Percentiles rank a stretch among this genome's conserved stretches.
Conservation (phyloP, 2,329 filamentous ascomycete genomes). For the Juglanconis oblonga region DNA sequence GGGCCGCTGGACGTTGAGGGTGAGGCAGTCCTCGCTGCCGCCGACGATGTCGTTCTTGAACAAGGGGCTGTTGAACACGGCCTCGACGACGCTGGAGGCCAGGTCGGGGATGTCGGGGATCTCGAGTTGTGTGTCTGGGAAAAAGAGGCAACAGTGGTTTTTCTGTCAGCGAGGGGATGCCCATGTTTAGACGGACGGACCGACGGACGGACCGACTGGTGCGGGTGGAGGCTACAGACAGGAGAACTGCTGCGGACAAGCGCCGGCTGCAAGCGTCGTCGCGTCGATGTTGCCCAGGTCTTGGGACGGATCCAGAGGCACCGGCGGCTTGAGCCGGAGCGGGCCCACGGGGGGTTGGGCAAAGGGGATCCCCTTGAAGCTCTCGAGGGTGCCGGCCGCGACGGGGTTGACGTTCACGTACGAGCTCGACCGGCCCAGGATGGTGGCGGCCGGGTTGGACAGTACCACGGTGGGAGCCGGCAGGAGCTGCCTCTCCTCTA, state of each 20-base stretch:
- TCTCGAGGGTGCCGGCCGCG: background rate
- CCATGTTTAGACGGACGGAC: no score
- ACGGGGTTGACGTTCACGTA: background rate
- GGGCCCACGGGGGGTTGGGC: constrained; percentile 6
- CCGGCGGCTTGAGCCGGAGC: constrained; percentile 4
- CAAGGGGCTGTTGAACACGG: background rate
- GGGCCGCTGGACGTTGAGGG: constrained; percentile 1
- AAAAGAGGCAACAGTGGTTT: no score
- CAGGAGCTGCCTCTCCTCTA: background rate
- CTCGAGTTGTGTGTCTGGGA: background rate
- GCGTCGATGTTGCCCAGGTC: background rate
- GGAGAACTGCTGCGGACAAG: background rate
- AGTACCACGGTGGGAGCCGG: background rate
- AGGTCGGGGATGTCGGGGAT: background rate
- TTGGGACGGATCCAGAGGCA: background rate
- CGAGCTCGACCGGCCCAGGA: background rate
- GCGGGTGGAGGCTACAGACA: background rate
- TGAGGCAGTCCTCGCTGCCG: constrained; percentile 6
- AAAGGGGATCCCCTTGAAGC: constrained; percentile 3
- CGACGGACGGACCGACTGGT: no score
- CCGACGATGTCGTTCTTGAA: background rate
- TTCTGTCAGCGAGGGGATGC: no score
- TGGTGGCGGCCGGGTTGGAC: background rate
- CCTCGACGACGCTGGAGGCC: background rate
- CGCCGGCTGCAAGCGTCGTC: background rate